Conservation (phyloP, 805 yeast genomes). For the Sungouiozyma ichnusensis region DNA sequence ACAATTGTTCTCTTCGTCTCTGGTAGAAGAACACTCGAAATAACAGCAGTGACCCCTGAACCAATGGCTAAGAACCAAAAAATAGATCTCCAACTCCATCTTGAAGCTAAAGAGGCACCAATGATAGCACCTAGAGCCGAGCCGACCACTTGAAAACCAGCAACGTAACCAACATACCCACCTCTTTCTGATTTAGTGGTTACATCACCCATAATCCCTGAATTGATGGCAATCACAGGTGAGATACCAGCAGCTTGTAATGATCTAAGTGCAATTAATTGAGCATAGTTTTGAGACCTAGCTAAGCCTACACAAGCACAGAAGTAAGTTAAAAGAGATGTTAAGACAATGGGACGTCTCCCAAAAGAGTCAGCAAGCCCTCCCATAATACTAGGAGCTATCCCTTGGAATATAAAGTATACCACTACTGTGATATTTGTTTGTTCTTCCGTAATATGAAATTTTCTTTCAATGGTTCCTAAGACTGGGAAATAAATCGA, state of each 20-base stretch:
- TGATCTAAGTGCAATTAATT: constrained; percentile 56
- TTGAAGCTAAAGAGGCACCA: constrained; percentile 35
- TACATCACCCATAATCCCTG: constrained; percentile 68
- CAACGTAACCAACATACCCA: constrained; percentile 50
- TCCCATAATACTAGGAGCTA: constrained; percentile 61
- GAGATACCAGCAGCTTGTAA: constrained; percentile 72
- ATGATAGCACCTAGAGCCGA: constrained; percentile 74
- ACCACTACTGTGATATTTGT: constrained; percentile 68
- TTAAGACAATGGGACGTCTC: constrained; percentile 54
- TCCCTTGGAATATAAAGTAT: constrained; percentile 66
- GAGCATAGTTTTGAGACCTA: constrained; percentile 42
- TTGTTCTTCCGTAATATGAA: constrained; percentile 44
- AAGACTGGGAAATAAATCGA: constrained; percentile 78
- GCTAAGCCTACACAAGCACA: constrained; percentile 63
- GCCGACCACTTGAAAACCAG: constrained; percentile 60
- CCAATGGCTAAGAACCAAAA: constrained; percentile 67
- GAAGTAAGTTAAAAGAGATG: constrained; percentile 45
- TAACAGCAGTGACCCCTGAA: constrained; percentile 36
- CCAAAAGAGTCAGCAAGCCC: constrained; percentile 62
- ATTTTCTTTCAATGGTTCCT: constrained; percentile 43
- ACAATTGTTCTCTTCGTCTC: constrained; percentile 66
- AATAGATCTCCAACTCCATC: constrained; percentile 63
- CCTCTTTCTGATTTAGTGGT: constrained; percentile 61
- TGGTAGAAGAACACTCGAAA: constrained; percentile 40
- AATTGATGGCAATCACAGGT: constrained; percentile 58